Evolutionary conservation across 345 rosid genomes (phyloP), one percentile per base, ranked within the genome.

Genomic region (Theobroma cacao): DNA sequence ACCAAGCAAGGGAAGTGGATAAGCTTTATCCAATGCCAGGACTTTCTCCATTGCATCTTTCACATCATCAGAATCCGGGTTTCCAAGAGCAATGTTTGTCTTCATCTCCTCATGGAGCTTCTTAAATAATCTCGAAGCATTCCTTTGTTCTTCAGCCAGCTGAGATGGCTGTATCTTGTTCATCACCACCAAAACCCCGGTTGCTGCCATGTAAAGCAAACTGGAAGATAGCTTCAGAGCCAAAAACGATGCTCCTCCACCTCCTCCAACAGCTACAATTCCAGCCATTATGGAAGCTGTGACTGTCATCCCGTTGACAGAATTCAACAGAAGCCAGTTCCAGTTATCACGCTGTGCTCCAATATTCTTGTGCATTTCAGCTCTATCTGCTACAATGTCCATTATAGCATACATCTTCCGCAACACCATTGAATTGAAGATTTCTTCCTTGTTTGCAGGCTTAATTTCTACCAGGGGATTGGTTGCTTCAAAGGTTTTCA

Each of bases 1-100:
- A 3, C 92, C 94, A 0, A 87, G 64, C 50, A 87, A 75, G 3
- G 90, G 91, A 52, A 89, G 92, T 2, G 91, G 94, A 70, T 81
- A 90, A 13, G 92, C 91, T 58, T 38, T 80, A 50, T 89, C 92
- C 36, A 89, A 55, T 0, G 89, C 92, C 74, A 85, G 55, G 28
- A 87, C 86, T 77, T 75, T 85, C 61, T 90, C 83, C 77, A 81
- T 77, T 10, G 84, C 81, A 11, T 83, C 85, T 5, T 83, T 79
- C 17, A 62, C 67, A 33, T 62, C 41, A 62, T 62, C 22, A 2
- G 22, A 31, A 62, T 62, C 67, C 7, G 67, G 41, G 41, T 15
- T 62, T 6, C 11, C 1, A 31, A 62, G 1, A 15, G 38, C 67
- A 15, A 31, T 17, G 10, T 6, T 62, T 15, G 22, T 62, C 22